A percentile compares a stretch with the other conserved stretches of the same genome.
Evolutionary conservation across 805 yeast species (phyloP).

Genomic region (Lipomyces starkeyi): DNA sequence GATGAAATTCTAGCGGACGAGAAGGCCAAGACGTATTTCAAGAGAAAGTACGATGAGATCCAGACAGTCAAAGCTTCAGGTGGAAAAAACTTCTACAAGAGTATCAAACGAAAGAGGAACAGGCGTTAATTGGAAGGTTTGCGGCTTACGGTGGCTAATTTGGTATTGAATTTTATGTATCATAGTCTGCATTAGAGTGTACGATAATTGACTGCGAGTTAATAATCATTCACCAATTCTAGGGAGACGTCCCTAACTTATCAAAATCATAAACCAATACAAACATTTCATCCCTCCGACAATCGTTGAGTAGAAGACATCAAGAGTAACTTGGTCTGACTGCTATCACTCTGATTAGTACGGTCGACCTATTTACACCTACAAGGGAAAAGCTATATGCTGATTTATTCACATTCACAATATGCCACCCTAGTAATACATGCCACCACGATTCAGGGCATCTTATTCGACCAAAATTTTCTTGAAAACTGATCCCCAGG

Average conservation of each 20-base stretch:
- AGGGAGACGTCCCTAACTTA: neutral
- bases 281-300: too few relatives aligned
- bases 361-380: too few relatives aligned
- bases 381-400: neutral
- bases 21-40: slow-evolving; percentile 75
- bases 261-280: too few relatives aligned
- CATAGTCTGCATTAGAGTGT: neutral
- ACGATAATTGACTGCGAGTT: neutral
- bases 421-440: neutral
- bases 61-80: slow-evolving; percentile 70
- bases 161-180: neutral
- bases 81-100: slow-evolving; percentile 68
- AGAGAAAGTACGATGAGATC: slow-evolving; percentile 80
- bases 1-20: slow-evolving; percentile 82
- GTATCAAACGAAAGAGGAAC: slow-evolving; percentile 64
- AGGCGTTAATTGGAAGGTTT: slow-evolving; percentile 45
- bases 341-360: too few relatives aligned
- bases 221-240: neutral
- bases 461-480: slow-evolving; percentile 41
- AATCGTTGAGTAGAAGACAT: too few relatives aligned
- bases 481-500: slow-evolving; percentile 49
- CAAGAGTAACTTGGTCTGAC: too few relatives aligned
- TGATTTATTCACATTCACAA: neutral
- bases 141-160: neutral
- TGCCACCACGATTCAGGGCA: neutral